phyloP scores from a whole-genome alignment of 305 asterid species.

The Vinca major region DNA sequence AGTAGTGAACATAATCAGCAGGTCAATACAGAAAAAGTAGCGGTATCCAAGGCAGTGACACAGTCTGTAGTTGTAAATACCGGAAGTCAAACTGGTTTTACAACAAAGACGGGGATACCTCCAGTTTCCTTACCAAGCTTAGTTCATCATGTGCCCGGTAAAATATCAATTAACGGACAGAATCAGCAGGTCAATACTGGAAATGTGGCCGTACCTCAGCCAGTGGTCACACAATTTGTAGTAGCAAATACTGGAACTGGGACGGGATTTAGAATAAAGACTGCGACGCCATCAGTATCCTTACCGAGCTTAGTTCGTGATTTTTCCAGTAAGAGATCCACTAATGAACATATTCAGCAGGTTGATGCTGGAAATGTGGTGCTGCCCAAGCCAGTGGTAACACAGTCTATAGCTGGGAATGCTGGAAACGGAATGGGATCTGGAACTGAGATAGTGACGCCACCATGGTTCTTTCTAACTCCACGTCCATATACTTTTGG shows the following conservation, averaged over 20 bases:
- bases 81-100: not conserved
- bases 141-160: constrained; percentile 12
- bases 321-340: constrained; percentile 7
- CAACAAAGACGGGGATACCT: not conserved
- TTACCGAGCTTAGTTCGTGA: constrained; percentile 4
- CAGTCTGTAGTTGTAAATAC: not conserved
- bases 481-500: constrained; percentile 5
- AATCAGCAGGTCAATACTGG: constrained; percentile 11
- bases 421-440: not conserved
- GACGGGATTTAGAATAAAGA: not conserved
- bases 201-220: constrained; percentile 2
- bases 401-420: not conserved
- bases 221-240: not conserved
- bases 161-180: constrained; percentile 10
- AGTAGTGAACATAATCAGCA: constrained; percentile 11
- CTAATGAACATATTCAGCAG: constrained; percentile 11
- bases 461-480: not conserved
- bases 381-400: constrained; percentile 4
- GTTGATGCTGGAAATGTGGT: constrained; percentile 7
- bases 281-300: not conserved
- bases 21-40: constrained; percentile 6
- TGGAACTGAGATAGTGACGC: not conserved
- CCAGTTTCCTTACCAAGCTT: constrained; percentile 1
- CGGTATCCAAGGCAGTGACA: constrained; percentile 7
- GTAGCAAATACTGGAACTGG: not conserved